Evolutionary conservation across 2,329 filamentous ascomycete genomes (phyloP).

Genomic region (Aureobasidium leucospermi): DNA sequence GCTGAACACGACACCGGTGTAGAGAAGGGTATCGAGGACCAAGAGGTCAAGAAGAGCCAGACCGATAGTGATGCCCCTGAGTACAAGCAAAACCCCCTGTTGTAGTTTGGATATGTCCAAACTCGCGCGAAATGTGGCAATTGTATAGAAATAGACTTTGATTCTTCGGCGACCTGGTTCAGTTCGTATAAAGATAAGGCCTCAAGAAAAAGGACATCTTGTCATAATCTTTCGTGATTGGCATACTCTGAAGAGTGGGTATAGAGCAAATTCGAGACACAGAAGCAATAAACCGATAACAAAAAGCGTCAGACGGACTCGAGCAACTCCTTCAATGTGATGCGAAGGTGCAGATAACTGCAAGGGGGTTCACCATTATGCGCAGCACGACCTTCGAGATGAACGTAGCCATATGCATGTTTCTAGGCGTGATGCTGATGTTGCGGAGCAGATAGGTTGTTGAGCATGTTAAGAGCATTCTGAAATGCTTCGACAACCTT

Average conservation of each 20-base stretch:
- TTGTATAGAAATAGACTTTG: slow-evolving; percentile 9
- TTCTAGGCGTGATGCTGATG: background rate
- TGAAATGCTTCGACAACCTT: slow-evolving; percentile 42
- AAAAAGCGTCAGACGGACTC: background rate
- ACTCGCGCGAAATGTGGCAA: background rate
- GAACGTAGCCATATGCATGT: background rate
- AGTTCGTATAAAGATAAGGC: background rate
- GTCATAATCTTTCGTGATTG: background rate
- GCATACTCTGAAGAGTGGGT: slow-evolving; percentile 6
- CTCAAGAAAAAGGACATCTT: background rate
- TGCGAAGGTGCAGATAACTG: background rate
- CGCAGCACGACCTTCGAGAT: background rate
- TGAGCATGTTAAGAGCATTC: slow-evolving; percentile 41
- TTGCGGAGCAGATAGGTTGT: slow-evolving; percentile 7
- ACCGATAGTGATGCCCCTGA: slow-evolving; percentile 50
- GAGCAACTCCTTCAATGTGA: background rate
- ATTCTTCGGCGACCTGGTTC: background rate
- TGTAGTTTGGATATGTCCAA: slow-evolving; percentile 36
- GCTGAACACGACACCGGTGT: slow-evolving; percentile 65
- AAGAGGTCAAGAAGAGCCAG: slow-evolving; percentile 39
- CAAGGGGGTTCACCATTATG: background rate
- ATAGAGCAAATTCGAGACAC: background rate
- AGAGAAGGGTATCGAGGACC: slow-evolving; percentile 41
- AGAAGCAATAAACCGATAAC: background rate
- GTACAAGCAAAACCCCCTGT: slow-evolving; percentile 57